Percentiles rank a stretch among this genome's conserved stretches.
These are phyloP conservation scores for Neurospora sp. DNA, from an alignment of 495 filamentous ascomycete species.

Conservation along the genomic window DNA sequence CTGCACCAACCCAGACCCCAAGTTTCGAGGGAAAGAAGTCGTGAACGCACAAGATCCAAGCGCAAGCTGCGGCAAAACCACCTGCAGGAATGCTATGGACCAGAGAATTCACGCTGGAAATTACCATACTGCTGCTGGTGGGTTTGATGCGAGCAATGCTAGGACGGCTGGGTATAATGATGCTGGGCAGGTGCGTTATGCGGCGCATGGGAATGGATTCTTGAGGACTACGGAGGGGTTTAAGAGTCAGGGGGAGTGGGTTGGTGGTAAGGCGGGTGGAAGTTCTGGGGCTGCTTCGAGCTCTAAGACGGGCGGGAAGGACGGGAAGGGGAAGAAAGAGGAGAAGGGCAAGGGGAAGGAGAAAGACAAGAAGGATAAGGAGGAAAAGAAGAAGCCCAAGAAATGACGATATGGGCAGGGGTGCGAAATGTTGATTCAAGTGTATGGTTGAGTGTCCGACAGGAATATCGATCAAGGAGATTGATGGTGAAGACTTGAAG, in stretches of 20 bases:
- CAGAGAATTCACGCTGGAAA: not conserved
- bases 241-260: too few relatives aligned
- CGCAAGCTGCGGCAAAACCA: not conserved
- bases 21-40: not conserved
- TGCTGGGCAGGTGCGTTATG: not conserved
- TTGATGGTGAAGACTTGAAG: too few relatives aligned
- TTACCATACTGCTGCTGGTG: not conserved
- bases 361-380: not conserved
- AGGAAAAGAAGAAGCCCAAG: too few relatives aligned
- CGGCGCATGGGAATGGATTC: not conserved
- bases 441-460: too few relatives aligned
- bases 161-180: not conserved
- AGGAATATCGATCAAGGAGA: too few relatives aligned
- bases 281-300: not conserved
- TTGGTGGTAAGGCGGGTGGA: too few relatives aligned
- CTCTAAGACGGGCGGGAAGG: not conserved
- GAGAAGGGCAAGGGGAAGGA: not conserved
- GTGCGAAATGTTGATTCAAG: too few relatives aligned
- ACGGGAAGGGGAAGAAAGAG: not conserved
- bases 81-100: not conserved
- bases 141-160: too few relatives aligned
- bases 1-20: not conserved
- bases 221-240: not conserved
- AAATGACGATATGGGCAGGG: too few relatives aligned
- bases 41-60: not conserved